Base-by-base conservation (phyloP, 1,139 yeast genomes). In the Scheffersomyces quercinus region DNA sequence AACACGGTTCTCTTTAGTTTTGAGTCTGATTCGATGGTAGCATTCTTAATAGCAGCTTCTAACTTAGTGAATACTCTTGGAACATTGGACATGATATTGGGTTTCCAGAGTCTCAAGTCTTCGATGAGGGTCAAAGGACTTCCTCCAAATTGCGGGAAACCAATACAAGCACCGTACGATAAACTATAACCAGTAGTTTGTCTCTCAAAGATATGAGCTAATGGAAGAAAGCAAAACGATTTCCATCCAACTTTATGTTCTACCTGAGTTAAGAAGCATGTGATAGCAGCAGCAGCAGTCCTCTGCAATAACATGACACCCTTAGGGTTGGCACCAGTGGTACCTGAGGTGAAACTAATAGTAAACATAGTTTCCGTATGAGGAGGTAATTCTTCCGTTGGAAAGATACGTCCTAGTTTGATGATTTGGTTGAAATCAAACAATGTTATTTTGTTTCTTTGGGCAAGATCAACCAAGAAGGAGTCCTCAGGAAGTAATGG, bases 281-380 rank as follows among this genome's bases (percentile, higher is more conserved):
- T 67, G 28, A 76, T 54, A 8, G 81, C 81, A 10, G 86, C 72
- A n/a, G 77, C 70, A 2, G 81, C 76, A 51, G 69, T 72, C 35
- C 62, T 61, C 44, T 85, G 88, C 6, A 79, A 69, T 51, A 85
- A 65, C 29, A 79, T 77, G n/a, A 83, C 91, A 38, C 91, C 91
- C 61, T 85, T 85, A 13, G 91, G 91, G 44, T 71, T 62, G 9
- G 73, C 50, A 13, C 90, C 90, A 3, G 91, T 84, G 20, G 91
- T 83, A 29, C 91, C 91, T 6, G 90, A 83, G 11, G 95, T 87
- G 64, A 85, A 87, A 36, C 86, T 82, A 49, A 87, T 81, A 39
- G 91, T 83, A 52, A 81, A 79, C 13, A 75, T 49, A 31, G 83
- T 75, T 5, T 80, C 76, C 1, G 83, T 77, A 0, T 56, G 61